Percentiles rank a stretch among this genome's conserved stretches.
Conservation (phyloP, 257 asterid species). For the Datura wrightii region DNA sequence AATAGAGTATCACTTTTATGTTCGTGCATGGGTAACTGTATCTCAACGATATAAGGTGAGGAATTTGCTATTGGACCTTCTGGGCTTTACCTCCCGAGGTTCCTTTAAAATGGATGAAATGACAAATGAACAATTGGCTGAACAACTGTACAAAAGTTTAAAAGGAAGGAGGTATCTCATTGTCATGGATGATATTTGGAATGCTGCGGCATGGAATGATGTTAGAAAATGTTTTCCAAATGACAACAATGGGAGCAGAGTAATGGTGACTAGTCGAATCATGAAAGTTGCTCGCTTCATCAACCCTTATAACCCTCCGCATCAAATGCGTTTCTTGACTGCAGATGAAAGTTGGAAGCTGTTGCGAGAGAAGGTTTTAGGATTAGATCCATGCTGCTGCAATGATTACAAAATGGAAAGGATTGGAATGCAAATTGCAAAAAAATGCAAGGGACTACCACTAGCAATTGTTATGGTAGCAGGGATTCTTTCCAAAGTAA, state of each 20-base stretch:
- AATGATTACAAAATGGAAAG: constrained; percentile 35
- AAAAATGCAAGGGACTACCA: constrained; percentile 47
- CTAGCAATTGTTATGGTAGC: constrained; percentile 44
- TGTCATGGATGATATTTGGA: constrained; percentile 45
- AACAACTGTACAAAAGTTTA: constrained; percentile 36
- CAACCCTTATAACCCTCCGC: constrained; percentile 11
- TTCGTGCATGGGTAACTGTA: constrained; percentile 44
- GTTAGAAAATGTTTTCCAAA: constrained; percentile 42
- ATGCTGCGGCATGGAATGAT: constrained; percentile 35
- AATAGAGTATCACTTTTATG: constrained; percentile 38
- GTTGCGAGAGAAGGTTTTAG: constrained; percentile 31
- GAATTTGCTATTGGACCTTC: constrained; percentile 32
- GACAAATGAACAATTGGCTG: constrained; percentile 37
- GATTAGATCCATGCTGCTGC: background rate
- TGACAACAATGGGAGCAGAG: constrained; percentile 41
- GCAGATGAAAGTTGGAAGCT: too few species aligned
- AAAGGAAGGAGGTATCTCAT: constrained; percentile 45
- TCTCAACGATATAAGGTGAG: constrained; percentile 37
- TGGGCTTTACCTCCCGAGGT: constrained; percentile 25
- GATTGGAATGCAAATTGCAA: constrained; percentile 37
- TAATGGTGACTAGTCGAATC: constrained; percentile 42
- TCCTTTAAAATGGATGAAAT: constrained; percentile 24
- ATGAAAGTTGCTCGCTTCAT: constrained; percentile 33
- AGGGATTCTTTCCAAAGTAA: constrained; percentile 39
- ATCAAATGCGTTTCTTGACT: constrained; percentile 32